Evolutionary conservation across 306 rosid species (phyloP), one percentile per base, ranked within the genome.

Genomic region (Gillenia trifoliata): DNA sequence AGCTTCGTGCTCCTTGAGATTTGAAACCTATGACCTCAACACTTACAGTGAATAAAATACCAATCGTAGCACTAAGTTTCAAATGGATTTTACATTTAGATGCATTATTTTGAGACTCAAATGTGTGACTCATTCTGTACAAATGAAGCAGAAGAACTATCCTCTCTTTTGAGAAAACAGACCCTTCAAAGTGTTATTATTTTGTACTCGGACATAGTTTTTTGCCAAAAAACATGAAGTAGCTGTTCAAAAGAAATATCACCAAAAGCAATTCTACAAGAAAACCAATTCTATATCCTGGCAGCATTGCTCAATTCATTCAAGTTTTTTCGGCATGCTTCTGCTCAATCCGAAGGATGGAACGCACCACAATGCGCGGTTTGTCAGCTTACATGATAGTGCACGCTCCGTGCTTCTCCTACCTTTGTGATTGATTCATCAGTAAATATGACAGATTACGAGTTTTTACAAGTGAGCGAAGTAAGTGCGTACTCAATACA

Each of bases 381-480:
- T 28, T 63, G 29, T 72, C 74, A 69, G 55, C 67, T 83, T 80
- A 90, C 93, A 90, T 85, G 81, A 92, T 77, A 72, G 85, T 29
- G 87, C 96, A 92, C n/a, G 82, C 85, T 83, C 88, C 93, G 8
- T 78, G 75, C 47, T 26, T n/a, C n/a, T 75, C 88, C 96, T 86
- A 80, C 59, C n/a, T n/a, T n/a, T n/a, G n/a, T n/a, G n/a, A 3
- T 4, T 73, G 78, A 57, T 31, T 50, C 38, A 77, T 78, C 30
- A 81, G 43, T 38, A 10, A 34, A 49, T 31, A n/a, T 49, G 38
- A 16, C n/a, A 49, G 12, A 6, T 26, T 67, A n/a, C 54, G n/a
- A 8, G 4, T 6, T 23, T 57, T 76, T 28, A 33, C 36, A 11
- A 29, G 2, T 7, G n/a, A n/a, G n/a, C n/a, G 45, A 50, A 49